These are phyloP conservation scores for Ceratocystis cubensis DNA, from an alignment of 2,329 filamentous ascomycete species.

Conservation along the genomic window DNA sequence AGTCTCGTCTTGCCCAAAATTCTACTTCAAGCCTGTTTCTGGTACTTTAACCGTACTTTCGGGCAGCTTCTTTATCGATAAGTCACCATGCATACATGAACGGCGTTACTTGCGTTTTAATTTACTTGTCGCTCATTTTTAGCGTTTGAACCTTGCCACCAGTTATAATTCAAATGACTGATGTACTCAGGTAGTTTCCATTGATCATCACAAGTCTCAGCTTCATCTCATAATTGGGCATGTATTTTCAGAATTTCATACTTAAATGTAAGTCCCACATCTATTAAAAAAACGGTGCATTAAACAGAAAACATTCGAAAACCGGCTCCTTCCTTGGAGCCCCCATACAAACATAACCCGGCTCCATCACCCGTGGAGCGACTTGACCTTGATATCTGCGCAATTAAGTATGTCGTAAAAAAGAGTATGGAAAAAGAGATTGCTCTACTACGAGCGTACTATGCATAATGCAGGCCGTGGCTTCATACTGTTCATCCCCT, in stretches of 20 bases:
- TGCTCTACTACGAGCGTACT: slow-evolving; percentile 16
- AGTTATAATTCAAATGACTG: not conserved
- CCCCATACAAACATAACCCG: slow-evolving; percentile 15
- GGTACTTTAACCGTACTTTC: no score
- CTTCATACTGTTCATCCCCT: not conserved
- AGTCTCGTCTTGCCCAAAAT: not conserved
- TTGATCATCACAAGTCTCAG: not conserved
- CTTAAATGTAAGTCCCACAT: slow-evolving; percentile 7
- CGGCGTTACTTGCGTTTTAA: no score
- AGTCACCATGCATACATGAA: no score
- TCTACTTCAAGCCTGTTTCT: no score
- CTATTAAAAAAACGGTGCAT: slow-evolving; percentile 13
- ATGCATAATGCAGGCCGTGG: slow-evolving; percentile 16
- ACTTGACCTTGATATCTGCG: slow-evolving; percentile 14
- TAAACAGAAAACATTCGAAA: slow-evolving; percentile 1
- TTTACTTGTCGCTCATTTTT: no score
- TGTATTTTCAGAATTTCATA: not conserved
- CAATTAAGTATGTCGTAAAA: slow-evolving; percentile 15
- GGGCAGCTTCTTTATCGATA: no score
- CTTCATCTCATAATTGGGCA: not conserved
- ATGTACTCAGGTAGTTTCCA: not conserved
- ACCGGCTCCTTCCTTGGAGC: slow-evolving; percentile 14
- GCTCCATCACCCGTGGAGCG: slow-evolving; percentile 15
- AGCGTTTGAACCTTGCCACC: no score
- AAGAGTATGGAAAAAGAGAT: slow-evolving; percentile 9